Evolutionary conservation across 768 basidiomycete genomes (phyloP), one percentile per base, ranked within the genome.

Genomic region (Boletus vinaceobasis): DNA sequence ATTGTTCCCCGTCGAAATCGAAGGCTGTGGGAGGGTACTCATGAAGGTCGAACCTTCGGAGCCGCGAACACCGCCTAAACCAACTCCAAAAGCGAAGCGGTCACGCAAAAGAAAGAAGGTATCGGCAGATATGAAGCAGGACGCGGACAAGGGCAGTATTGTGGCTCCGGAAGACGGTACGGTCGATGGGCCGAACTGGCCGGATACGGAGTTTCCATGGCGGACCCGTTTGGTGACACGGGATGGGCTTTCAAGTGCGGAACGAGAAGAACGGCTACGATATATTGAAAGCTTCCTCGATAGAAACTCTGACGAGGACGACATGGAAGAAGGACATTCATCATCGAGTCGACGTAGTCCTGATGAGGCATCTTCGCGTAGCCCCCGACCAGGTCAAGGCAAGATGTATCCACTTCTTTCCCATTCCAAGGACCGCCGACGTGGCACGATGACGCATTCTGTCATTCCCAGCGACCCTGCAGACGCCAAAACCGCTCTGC

Each of bases 161-260:
- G 50, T 60, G 44, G 62, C 59, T 39, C 51, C 59, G 48, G 61
- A 65, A 19, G 76, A 76, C 36, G 70, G 70, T n/a, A 58, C 65
- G 5, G 45, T 65, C 2, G 78, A 80, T 35, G 79, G 71, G 50
- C 87, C 88, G 10, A 85, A 88, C 64, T 92, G 90, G 90, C 86
- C 85, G 7, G 90, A 93, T 62, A 60, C 75, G 8, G 83, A 84
- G 69, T 91, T 90, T 63, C 90, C 90, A 21, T 93, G 90, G 90
- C 79, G 79, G 46, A 65, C 85, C 59, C 75, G 84, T 50, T 75
- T 73, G n/a, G 76, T 81, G 57, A 79, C 85, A 65, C 77, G 79
- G 32, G 72, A 74, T 23, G 80, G 83, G 46, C 59, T 75, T 43
- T 75, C 76, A 23, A 80, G 78, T 61, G 76, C 77, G 31, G 78